Percentiles rank a stretch among this genome's conserved stretches.
phyloP scores from a whole-genome alignment of 257 asterid species.

The Ocimum tenuiflorum region DNA sequence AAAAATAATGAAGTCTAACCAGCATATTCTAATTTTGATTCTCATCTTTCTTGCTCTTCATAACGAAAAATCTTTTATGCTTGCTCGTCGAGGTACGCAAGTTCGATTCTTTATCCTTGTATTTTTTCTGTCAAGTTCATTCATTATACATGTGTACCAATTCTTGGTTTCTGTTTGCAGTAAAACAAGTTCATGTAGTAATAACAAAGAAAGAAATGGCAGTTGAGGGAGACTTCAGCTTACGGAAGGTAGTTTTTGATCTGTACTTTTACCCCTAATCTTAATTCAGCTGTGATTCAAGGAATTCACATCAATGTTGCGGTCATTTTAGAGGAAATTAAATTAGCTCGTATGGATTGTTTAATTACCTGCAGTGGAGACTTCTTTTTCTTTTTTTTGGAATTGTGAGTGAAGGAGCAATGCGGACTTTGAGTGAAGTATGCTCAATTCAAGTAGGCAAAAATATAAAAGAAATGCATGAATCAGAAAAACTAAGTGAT shows the following conservation, averaged over 20 bases:
- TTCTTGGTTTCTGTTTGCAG: slow-evolving; percentile 19
- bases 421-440: too few species aligned
- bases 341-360: too few species aligned
- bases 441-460: too few species aligned
- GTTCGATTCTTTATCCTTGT: background rate
- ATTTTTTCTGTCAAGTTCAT: background rate
- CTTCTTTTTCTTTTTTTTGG: too few species aligned
- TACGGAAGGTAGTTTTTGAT: slow-evolving; percentile 18
- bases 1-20: slow-evolving; percentile 23
- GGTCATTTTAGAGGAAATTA: too few species aligned
- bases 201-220: slow-evolving; percentile 13
- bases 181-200: slow-evolving; percentile 14
- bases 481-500: background rate
- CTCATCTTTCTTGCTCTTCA: slow-evolving; percentile 21
- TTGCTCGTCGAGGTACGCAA: slow-evolving; percentile 34
- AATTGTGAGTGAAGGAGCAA: too few species aligned
- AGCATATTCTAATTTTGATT: slow-evolving; percentile 14
- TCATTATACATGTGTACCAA: background rate
- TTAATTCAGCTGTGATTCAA: too few species aligned
- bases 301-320: too few species aligned
- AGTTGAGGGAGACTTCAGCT: slow-evolving; percentile 3
- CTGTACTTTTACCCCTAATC: too few species aligned
- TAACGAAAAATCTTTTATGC: slow-evolving; percentile 17
- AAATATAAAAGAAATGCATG: too few species aligned
- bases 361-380: too few species aligned